Percentiles rank a stretch among this genome's conserved stretches.
phyloP scores from a whole-genome alignment of 495 filamentous ascomycete species.

The Annulohypoxylon stygium region DNA sequence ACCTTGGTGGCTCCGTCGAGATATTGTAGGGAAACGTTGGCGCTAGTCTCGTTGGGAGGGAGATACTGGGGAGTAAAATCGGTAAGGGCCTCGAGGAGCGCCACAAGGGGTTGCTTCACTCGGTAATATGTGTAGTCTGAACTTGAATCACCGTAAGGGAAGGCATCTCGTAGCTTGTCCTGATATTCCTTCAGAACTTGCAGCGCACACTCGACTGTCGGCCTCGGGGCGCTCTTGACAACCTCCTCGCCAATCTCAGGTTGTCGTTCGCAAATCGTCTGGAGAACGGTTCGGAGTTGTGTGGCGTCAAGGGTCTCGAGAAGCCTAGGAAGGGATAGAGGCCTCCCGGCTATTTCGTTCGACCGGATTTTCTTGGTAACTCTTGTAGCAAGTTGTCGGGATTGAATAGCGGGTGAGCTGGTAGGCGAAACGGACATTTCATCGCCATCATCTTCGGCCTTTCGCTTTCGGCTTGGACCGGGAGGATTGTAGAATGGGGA shows the following conservation, averaged over 20 bases:
- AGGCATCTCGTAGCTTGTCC: slow-evolving; percentile 77
- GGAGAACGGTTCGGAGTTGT: slow-evolving; percentile 83
- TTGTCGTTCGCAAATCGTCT: slow-evolving; percentile 89
- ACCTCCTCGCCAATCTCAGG: slow-evolving; percentile 85
- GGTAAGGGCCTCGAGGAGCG: slow-evolving; percentile 87
- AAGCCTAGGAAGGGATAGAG: slow-evolving; percentile 83
- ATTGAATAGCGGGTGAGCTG: slow-evolving; percentile 78
- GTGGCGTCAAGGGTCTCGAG: slow-evolving; percentile 90
- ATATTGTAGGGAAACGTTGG: slow-evolving; percentile 81
- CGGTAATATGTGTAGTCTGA: slow-evolving; percentile 97
- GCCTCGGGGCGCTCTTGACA: slow-evolving; percentile 84
- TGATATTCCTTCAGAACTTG: slow-evolving; percentile 86
- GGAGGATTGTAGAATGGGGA: slow-evolving; percentile 66
- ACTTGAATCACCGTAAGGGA: slow-evolving; percentile 85
- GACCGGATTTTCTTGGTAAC: slow-evolving; percentile 71
- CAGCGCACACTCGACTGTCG: slow-evolving; percentile 82
- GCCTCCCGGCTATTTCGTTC: slow-evolving; percentile 79
- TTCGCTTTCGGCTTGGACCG: slow-evolving; percentile 79
- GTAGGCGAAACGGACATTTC: slow-evolving; percentile 90
- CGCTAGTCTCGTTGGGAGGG: slow-evolving; percentile 87
- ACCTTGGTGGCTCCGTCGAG: slow-evolving; percentile 90
- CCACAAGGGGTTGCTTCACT: slow-evolving; percentile 81
- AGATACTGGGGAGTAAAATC: slow-evolving; percentile 97
- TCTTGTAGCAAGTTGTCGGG: slow-evolving; percentile 70
- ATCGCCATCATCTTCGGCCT: slow-evolving; percentile 88